Conservation (phyloP, 164 flowering plant genomes). For the Pachysandra terminalis region DNA sequence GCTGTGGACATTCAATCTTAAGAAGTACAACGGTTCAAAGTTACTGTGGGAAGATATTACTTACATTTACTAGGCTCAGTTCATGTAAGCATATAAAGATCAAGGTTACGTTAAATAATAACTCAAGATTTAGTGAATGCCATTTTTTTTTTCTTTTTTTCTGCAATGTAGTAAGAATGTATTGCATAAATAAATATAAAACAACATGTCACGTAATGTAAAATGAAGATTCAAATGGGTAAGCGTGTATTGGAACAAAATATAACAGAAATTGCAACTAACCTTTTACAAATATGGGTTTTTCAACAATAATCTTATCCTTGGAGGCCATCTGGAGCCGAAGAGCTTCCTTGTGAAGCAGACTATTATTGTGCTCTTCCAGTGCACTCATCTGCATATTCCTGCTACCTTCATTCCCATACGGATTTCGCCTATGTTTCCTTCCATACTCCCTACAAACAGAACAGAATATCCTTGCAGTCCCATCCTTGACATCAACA, state of each 20-base stretch:
- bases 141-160: too few species aligned
- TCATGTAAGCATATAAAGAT: neutral
- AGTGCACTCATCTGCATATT: constrained; percentile 99
- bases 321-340: constrained; percentile 96
- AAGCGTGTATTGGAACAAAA: neutral
- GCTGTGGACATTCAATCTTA: neutral
- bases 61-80: neutral
- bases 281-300: constrained; percentile 91
- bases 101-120: constrained; percentile 1
- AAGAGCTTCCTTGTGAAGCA: constrained; percentile 98
- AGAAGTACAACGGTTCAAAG: neutral
- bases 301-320: constrained; percentile 80
- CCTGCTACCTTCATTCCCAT: constrained; percentile 98
- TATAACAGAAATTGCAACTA: constrained; percentile 6
- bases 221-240: neutral
- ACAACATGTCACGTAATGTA: neutral
- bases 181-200: too few species aligned
- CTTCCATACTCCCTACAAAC: constrained; percentile 93
- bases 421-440: constrained; percentile 94
- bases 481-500: constrained; percentile 90
- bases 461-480: constrained; percentile 95
- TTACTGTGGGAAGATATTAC: neutral
- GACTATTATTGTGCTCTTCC: constrained; percentile 96
- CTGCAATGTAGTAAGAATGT: neutral
- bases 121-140: neutral